Evolutionary conservation across 805 yeast species (phyloP).

Genomic region (Candida dendrica): DNA sequence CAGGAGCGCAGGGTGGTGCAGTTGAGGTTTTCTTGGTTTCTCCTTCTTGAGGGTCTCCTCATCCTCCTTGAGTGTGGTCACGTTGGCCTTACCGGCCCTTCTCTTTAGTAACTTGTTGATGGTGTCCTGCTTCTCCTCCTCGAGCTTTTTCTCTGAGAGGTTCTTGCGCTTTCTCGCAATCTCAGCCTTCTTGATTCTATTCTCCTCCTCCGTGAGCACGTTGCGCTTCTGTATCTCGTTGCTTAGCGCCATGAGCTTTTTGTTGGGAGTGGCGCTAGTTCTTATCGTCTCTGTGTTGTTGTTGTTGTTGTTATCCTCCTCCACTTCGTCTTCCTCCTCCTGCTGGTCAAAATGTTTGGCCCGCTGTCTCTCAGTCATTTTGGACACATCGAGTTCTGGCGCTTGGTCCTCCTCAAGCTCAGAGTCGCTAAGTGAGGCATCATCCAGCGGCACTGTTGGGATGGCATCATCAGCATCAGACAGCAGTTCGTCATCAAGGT

Average conservation of each 20-base stretch:
- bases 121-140: conserved; percentile 90
- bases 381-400: conserved; percentile 14
- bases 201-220: conserved; percentile 75
- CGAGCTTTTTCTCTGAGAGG: conserved; percentile 70
- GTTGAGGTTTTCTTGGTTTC: conserved; percentile 18
- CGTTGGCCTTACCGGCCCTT: conserved; percentile 57
- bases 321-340: not conserved
- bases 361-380: conserved; percentile 23
- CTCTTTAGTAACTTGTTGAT: conserved; percentile 78
- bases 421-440: conserved; percentile 12
- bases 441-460: conserved; percentile 19
- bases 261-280: not conserved
- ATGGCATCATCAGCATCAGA: conserved; percentile 18
- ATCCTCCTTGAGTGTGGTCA: conserved; percentile 13
- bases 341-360: conserved; percentile 10
- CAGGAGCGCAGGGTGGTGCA: conserved; percentile 16
- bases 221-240: conserved; percentile 33
- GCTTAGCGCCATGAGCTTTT: conserved; percentile 11
- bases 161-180: conserved; percentile 84
- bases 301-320: too few relatives aligned
- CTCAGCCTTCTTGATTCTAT: conserved; percentile 75
- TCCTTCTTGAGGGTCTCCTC: conserved; percentile 9
- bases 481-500: conserved; percentile 17
- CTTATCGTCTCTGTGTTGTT: conserved; percentile 5
- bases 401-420: conserved; percentile 17